A percentile compares a stretch with the other conserved stretches of the same genome.
phyloP scores from a whole-genome alignment of 257 asterid species.

The Jacaranda mimosifolia region DNA sequence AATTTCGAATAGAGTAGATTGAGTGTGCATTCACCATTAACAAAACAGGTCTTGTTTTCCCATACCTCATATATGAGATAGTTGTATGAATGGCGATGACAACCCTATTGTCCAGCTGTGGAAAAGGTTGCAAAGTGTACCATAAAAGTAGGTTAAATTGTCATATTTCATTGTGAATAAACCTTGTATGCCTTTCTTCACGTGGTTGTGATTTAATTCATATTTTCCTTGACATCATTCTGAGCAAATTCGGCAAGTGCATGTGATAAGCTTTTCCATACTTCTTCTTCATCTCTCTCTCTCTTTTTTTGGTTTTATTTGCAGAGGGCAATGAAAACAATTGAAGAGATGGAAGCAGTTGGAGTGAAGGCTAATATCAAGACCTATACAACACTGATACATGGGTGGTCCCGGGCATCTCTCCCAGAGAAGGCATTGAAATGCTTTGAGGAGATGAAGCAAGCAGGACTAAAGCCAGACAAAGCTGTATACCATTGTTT shows the following conservation, averaged over 20 bases:
- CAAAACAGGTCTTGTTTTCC: too few species aligned
- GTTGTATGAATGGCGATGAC: too few species aligned
- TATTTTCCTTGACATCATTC: too few species aligned
- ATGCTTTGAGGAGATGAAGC: constrained; percentile 92
- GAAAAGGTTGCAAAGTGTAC: too few species aligned
- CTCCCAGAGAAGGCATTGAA: constrained; percentile 94
- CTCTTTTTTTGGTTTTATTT: not conserved
- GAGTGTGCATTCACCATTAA: not conserved
- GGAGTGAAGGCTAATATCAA: constrained; percentile 86
- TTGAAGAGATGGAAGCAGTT: constrained; percentile 80
- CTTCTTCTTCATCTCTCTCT: not conserved
- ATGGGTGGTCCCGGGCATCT: constrained; percentile 97
- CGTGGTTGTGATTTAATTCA: too few species aligned
- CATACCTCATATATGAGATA: too few species aligned
- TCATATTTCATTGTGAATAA: too few species aligned
- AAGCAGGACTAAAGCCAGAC: constrained; percentile 76
- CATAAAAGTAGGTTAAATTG: too few species aligned
- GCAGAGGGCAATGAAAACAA: constrained; percentile 81
- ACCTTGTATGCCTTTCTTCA: too few species aligned
- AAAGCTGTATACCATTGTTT: constrained; percentile 95
- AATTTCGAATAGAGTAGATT: not conserved
- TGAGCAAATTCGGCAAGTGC: too few species aligned
- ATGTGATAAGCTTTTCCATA: not conserved
- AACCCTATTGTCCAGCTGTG: too few species aligned
- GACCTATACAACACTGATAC: constrained; percentile 91